These are phyloP conservation scores for Bauhinia variegata DNA, from an alignment of 306 rosid genomes.

Conservation along the genomic window DNA sequence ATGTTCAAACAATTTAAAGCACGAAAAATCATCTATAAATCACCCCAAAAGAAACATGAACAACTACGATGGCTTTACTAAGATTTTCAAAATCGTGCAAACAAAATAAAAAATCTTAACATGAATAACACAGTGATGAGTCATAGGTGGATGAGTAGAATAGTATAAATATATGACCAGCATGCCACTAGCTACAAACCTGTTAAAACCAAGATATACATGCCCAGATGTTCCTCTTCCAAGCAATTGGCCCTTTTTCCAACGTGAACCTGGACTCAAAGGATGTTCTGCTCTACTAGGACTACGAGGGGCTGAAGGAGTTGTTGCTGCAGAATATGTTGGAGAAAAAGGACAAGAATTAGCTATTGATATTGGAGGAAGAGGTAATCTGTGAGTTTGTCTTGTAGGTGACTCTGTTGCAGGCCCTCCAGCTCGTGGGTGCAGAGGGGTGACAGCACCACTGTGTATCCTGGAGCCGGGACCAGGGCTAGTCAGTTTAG, in stretches of 20 bases:
- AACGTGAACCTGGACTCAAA: constrained; percentile 75
- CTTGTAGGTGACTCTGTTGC: constrained; percentile 55
- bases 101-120: constrained; percentile 10
- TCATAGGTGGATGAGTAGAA: constrained; percentile 24
- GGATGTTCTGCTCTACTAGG: constrained; percentile 80
- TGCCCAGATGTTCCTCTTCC: constrained; percentile 97
- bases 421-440: constrained; percentile 73
- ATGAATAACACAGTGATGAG: constrained; percentile 16
- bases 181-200: constrained; percentile 55
- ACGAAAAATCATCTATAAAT: constrained; percentile 14
- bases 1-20: constrained; percentile 18
- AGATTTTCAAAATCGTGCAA: constrained; percentile 26
- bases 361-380: constrained; percentile 72
- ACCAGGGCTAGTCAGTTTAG: constrained; percentile 76
- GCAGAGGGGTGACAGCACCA: constrained; percentile 80
- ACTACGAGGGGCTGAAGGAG: constrained; percentile 89
- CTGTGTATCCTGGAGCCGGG: constrained; percentile 92
- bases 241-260: constrained; percentile 90
- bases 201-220: constrained; percentile 88
- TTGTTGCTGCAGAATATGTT: constrained; percentile 74
- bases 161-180: constrained; percentile 38
- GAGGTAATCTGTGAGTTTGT: constrained; percentile 78
- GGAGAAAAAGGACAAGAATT: constrained; percentile 66
- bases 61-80: constrained; percentile 9
- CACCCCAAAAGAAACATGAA: constrained; percentile 26